phyloP scores from a whole-genome alignment of 1,139 yeast genomes.

The Zygoascus sp. region DNA sequence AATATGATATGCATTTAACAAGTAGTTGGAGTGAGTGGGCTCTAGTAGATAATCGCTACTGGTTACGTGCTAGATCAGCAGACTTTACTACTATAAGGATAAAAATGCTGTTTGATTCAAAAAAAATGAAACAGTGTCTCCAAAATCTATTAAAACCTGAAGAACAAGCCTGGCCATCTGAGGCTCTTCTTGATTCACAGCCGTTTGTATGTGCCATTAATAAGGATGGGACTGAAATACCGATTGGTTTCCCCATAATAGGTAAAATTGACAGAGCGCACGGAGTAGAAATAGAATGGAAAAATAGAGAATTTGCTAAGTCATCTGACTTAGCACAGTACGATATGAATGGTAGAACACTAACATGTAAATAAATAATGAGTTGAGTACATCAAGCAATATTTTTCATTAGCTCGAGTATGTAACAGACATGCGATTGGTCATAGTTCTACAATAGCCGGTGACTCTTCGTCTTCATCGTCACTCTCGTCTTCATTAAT shows the following conservation, averaged over 20 bases:
- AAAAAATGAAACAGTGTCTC: neutral
- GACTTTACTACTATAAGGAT: neutral
- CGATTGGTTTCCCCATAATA: constrained; percentile 20
- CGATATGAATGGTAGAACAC: too few relatives aligned
- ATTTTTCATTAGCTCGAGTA: too few relatives aligned
- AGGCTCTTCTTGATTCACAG: constrained; percentile 3
- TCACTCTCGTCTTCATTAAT: constrained; percentile 15
- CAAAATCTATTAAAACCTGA: neutral
- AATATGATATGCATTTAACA: neutral
- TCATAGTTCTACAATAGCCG: constrained; percentile 13
- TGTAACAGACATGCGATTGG: neutral
- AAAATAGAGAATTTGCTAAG: constrained; percentile 13
- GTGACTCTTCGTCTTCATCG: constrained; percentile 17
- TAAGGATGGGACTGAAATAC: neutral
- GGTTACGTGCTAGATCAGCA: constrained; percentile 22
- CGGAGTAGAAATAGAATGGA: constrained; percentile 18
- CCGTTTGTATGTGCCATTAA: constrained; percentile 1
- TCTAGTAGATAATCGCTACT: constrained; percentile 30
- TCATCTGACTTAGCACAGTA: neutral
- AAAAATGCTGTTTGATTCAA: neutral
- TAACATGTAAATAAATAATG: too few relatives aligned
- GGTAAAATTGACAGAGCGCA: constrained; percentile 9
- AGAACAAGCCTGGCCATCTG: constrained; percentile 1
- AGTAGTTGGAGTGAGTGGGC: constrained; percentile 25
- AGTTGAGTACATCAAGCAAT: too few relatives aligned